phyloP scores from a whole-genome alignment of 495 filamentous ascomycete genomes.

The Podospora pseudoanserina region DNA sequence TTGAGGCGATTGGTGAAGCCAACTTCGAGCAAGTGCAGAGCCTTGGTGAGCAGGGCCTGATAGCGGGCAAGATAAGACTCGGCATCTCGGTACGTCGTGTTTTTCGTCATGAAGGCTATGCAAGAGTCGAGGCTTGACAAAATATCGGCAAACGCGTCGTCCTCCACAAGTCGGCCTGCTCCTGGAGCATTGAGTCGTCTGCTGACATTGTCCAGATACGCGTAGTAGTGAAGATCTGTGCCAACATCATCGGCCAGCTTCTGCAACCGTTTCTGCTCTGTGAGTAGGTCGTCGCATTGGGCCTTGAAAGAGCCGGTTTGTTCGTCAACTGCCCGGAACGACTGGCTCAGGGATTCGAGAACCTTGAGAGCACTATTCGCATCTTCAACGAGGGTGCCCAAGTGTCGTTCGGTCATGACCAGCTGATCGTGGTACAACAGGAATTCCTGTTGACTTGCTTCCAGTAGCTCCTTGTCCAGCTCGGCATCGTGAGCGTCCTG shows the following conservation, averaged over 20 bases:
- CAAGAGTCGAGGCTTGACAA: slow-evolving; percentile 80
- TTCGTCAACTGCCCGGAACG: slow-evolving; percentile 79
- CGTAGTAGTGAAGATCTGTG: slow-evolving; percentile 84
- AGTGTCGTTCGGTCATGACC: slow-evolving; percentile 69
- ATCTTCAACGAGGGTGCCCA: slow-evolving; percentile 73
- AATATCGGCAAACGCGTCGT: slow-evolving; percentile 80
- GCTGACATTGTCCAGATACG: slow-evolving; percentile 86
- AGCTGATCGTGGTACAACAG: slow-evolving; percentile 79
- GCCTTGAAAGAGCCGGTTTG: slow-evolving; percentile 89
- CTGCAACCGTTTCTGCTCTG: slow-evolving; percentile 72
- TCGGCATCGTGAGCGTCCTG: slow-evolving; percentile 57
- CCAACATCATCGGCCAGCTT: slow-evolving; percentile 76
- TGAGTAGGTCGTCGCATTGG: slow-evolving; percentile 80
- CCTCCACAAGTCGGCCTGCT: slow-evolving; percentile 74
- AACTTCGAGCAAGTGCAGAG: slow-evolving; percentile 52
- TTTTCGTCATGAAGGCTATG: slow-evolving; percentile 80
- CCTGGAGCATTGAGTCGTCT: slow-evolving; percentile 87
- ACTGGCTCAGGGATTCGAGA: slow-evolving; percentile 70
- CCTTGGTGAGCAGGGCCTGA: slow-evolving; percentile 67
- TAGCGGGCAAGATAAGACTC: slow-evolving; percentile 86
- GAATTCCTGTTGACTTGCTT: slow-evolving; percentile 82
- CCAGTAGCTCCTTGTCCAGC: slow-evolving; percentile 63
- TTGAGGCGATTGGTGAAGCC: slow-evolving; percentile 46
- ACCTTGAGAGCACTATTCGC: slow-evolving; percentile 69
- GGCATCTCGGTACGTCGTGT: slow-evolving; percentile 82